Base-by-base conservation (phyloP, 129 eudicot genomes). In the Flaveria trinervia region DNA sequence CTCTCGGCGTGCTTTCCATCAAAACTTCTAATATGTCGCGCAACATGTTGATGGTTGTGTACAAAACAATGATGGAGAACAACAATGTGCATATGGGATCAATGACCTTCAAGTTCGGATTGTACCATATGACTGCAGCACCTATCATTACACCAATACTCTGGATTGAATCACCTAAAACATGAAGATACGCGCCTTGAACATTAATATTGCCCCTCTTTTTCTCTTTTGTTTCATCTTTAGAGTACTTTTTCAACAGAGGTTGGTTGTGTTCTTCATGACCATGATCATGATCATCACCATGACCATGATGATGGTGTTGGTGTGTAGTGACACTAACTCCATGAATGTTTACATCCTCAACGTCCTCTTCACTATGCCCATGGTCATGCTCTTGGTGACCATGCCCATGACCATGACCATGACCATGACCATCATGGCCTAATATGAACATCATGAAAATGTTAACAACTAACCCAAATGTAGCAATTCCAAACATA, bases 1-100 rank as follows among this genome's bases (percentile, higher is more conserved):
- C 92, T 65, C 92, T 60, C 0, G 92, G 92, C 7, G 92, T 85
- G 79, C 88, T 88, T 73, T 88, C 92, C 92, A 88, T 88, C 68
- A 88, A 56, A 72, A 88, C 92, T 51, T 85, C 92, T 68, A 86
- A 77, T 18, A 88, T 88, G 62, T 81, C 84, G 18, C 90, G 74
- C 48, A 88, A 23, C 92, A 88, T 85, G 61, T 78, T 88, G 80
- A 88, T 76, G 17, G 92, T 88, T 0, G 92, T 88, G 30, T 79
- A 85, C 83, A 88, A 43, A 22, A 88, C 92, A 9, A 88, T 77
- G 20, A 88, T 66, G 9, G 92, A 85, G 14, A 85, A 88, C 65
- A 88, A n/a, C 33, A 88, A 81, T 0, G 92, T 88, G 86, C 92
- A 88, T 23, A 88, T 83, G 1, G 87, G 82, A 50, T 88, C 92